Evolutionary conservation across 2,329 filamentous ascomycete genomes (phyloP).

Genomic region (Clonostachys sp.): DNA sequence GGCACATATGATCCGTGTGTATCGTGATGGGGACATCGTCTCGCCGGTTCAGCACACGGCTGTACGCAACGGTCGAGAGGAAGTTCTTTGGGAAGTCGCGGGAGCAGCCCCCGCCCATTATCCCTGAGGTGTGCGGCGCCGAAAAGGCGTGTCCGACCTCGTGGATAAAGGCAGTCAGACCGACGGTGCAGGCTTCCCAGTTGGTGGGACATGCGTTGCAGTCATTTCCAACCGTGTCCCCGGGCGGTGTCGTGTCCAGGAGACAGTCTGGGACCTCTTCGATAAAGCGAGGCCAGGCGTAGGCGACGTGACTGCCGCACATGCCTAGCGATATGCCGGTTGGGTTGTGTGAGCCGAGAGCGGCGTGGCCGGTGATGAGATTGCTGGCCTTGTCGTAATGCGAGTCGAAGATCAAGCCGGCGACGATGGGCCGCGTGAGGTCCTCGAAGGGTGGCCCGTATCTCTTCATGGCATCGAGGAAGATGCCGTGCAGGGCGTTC

Average conservation of each 20-base stretch:
- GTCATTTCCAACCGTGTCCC: conserved; percentile 31
- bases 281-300: conserved; percentile 65
- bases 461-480: conserved; percentile 38
- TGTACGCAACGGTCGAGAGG: conserved; percentile 20
- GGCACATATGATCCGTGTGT: conserved; percentile 50
- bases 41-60: not conserved
- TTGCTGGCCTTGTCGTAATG: conserved; percentile 58
- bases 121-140: conserved; percentile 62
- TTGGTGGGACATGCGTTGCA: conserved; percentile 33
- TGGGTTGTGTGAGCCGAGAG: conserved; percentile 47
- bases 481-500: conserved; percentile 42
- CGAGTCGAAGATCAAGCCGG: conserved; percentile 65
- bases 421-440: conserved; percentile 55
- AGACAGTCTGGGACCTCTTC: conserved; percentile 58
- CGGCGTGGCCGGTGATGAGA: conserved; percentile 62
- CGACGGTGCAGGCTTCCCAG: conserved; percentile 39
- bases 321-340: conserved; percentile 61
- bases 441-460: conserved; percentile 21
- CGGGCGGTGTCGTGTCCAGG: conserved; percentile 25
- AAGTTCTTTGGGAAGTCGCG: conserved; percentile 36
- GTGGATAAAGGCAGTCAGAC: conserved; percentile 68
- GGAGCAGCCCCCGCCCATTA: conserved; percentile 50
- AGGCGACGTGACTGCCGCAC: conserved; percentile 66
- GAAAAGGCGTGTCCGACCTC: conserved; percentile 69
- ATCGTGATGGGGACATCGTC: conserved; percentile 6